A percentile compares a stretch with the other conserved stretches of the same genome.
These are phyloP conservation scores for Saccharomycopsis selenospora DNA, from an alignment of 805 yeast species.

Conservation along the genomic window DNA sequence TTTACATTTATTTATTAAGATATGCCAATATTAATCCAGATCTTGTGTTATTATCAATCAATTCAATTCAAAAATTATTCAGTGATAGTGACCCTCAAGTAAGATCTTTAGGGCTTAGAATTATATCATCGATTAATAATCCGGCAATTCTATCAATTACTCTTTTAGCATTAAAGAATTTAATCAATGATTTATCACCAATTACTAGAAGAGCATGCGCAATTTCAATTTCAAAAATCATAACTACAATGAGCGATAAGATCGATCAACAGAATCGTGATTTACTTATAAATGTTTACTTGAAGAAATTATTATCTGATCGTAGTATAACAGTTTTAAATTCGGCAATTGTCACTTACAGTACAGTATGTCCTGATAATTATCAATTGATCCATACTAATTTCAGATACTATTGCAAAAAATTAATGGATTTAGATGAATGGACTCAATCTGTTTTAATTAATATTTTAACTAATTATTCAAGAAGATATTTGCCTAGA, in stretches of 20 bases:
- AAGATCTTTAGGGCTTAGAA: conserved; percentile 68
- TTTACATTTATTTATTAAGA: conserved; percentile 62
- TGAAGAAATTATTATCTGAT: conserved; percentile 57
- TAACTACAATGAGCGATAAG: conserved; percentile 19
- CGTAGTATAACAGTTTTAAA: conserved; percentile 60
- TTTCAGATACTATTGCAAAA: conserved; percentile 49
- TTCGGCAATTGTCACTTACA: conserved; percentile 53
- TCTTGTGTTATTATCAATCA: conserved; percentile 80
- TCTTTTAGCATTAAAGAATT: conserved; percentile 61
- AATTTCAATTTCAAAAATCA: conserved; percentile 58
- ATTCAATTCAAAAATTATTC: conserved; percentile 81
- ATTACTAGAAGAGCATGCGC: conserved; percentile 76
- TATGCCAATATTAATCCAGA: conserved; percentile 84
- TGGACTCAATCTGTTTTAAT: conserved; percentile 59
- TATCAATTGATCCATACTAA: conserved; percentile 67
- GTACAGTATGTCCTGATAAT: conserved; percentile 45
- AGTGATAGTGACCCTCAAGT: conserved; percentile 60
- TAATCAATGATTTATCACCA: conserved; percentile 64
- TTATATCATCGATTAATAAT: conserved; percentile 76
- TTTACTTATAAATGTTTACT: conserved; percentile 26
- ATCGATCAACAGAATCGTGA: conserved; percentile 6
- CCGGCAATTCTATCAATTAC: conserved; percentile 77
- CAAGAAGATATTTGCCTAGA: conserved; percentile 49
- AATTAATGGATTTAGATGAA: conserved; percentile 51
- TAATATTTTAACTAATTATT: conserved; percentile 60